Conservation (phyloP, 106 monocot genomes). For the Dioscorea dumetorum region DNA sequence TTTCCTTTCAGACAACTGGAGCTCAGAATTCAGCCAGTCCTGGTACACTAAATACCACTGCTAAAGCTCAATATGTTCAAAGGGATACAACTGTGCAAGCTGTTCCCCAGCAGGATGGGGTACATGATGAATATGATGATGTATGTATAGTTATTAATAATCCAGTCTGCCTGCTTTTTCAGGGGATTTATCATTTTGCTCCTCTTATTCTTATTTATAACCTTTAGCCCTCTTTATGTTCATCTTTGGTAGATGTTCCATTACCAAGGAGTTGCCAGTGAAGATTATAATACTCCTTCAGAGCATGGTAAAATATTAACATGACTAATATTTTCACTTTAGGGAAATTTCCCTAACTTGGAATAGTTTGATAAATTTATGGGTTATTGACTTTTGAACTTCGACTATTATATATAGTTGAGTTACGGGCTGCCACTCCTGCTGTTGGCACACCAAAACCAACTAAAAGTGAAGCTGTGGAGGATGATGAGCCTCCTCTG, state of each 20-base stretch:
- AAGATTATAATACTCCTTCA: slow-evolving; percentile 60
- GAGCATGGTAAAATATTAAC: slow-evolving; percentile 47
- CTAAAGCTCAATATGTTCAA: slow-evolving; percentile 2
- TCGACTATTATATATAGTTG: slow-evolving; percentile 9
- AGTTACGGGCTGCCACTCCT: slow-evolving; percentile 52
- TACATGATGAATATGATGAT: slow-evolving; percentile 75
- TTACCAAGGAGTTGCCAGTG: slow-evolving; percentile 50
- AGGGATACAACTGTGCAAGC: slow-evolving; percentile 7
- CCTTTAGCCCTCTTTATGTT: slow-evolving; percentile 7
- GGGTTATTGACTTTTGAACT: slow-evolving; percentile 1
- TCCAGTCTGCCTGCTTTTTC: too few species aligned
- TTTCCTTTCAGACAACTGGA: slow-evolving; percentile 20
- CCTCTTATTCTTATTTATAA: slow-evolving; percentile 1
- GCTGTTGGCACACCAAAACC: slow-evolving; percentile 68
- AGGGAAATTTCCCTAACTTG: not conserved
- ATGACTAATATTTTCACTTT: not conserved
- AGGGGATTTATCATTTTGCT: too few species aligned
- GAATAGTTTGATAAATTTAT: not conserved
- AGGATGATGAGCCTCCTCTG: slow-evolving; percentile 90
- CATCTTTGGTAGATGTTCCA: slow-evolving; percentile 42
- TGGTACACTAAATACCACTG: not conserved
- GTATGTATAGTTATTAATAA: slow-evolving; percentile 20
- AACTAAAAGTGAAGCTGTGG: slow-evolving; percentile 42
- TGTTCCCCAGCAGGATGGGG: slow-evolving; percentile 83
- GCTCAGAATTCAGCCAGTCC: slow-evolving; percentile 8